Evolutionary conservation across 441 rosid genomes (phyloP), one percentile per base, ranked within the genome.

Genomic region (Mallotus japonicus): DNA sequence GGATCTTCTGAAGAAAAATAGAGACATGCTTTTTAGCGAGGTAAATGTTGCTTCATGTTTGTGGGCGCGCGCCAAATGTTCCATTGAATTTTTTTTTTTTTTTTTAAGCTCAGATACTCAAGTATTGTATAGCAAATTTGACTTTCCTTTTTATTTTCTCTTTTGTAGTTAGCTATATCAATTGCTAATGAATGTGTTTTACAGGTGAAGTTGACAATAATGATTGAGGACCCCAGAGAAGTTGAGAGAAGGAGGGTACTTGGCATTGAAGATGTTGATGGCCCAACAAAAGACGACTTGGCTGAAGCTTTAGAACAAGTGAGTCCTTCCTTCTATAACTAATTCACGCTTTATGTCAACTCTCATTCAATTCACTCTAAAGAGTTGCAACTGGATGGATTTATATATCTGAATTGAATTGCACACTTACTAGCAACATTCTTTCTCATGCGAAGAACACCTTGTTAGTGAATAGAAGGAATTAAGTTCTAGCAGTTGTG

Each of bases 151-250:
- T 37, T 22, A 37, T 40, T 37, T 64, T 12, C 61, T 46, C 32
- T 0, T 40, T n/a, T 60, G 1, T 42, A 8, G 37, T 57, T 59
- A 2, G 20, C 40, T 57, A 44, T 62, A 12, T 51, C n/a, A 72
- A 15, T 62, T 71, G 13, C 49, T 72, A 28, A 2, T 1, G 3
- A 4, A 6, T 34, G 28, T 54, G 42, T 50, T 28, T 4, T 19
- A 16, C 76, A 90, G 99, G 90, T 95, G 68, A 89, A 89, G 78
- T 58, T 95, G 80, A 92, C 97, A 1, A 57, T 92, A 6, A 81
- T 86, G 94, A 95, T 92, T 49, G 97, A 92, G 85, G 99, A 95
- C 59, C 93, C 94, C 37, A 87, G 99, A 78, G 94, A 95, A 77
- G 77, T 89, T 46, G 99, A 95, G 80, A 83, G 96, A 65, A 87